Conservation (phyloP, 129 eudicot genomes). For the carrot (Daucus carota) region DH1_v3.0 NC_030381.2:38113001-38113500, state of each 20-base stretch:
- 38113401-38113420: background rate
- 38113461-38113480: background rate
- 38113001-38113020: too few species aligned
- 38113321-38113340: background rate
- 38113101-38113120: too few species aligned
- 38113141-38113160: background rate
- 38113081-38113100: too few species aligned
- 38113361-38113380: background rate
- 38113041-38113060: too few species aligned
- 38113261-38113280: background rate
- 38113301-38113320: background rate
- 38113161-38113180: background rate
- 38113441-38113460: background rate
- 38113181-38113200: background rate
- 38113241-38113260: background rate
- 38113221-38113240: background rate
- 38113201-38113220: background rate
- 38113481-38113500: too few species aligned
- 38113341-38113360: background rate
- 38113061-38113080: too few species aligned
- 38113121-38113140: background rate
- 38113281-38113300: too few species aligned
- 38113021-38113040: too few species aligned
- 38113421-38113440: background rate
- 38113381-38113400: background rate